Conservation (phyloP, 352 stramenopile species). For the Pythium biforme region DNA sequence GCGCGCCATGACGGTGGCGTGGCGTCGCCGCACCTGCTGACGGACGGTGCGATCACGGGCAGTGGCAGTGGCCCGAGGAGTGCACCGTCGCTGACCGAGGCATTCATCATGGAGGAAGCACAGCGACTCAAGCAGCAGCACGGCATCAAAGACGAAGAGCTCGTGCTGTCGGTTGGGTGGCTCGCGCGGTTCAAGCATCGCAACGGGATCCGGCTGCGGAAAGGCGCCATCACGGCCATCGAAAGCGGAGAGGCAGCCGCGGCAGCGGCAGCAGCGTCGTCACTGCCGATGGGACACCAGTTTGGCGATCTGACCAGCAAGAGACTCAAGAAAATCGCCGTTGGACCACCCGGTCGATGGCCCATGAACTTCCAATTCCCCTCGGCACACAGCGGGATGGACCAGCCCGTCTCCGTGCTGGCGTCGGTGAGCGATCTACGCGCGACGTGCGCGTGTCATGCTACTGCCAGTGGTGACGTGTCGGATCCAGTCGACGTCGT, state of each 20-base stretch:
- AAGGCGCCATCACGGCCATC: constrained; percentile 15
- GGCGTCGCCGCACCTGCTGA: neutral
- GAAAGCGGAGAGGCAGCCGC: neutral
- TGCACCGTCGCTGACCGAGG: constrained; percentile 44
- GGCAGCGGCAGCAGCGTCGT: neutral
- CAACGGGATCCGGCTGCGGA: constrained; percentile 67
- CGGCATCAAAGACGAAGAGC: constrained; percentile 56
- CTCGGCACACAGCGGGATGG: neutral
- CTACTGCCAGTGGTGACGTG: neutral
- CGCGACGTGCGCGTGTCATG: constrained; percentile 1
- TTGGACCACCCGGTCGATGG: neutral
- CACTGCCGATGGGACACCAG: neutral
- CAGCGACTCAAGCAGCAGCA: constrained; percentile 69
- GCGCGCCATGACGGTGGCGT: constrained; percentile 9
- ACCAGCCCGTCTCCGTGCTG: neutral
- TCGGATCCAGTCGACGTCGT: constrained; percentile 2
- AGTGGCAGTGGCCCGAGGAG: neutral
- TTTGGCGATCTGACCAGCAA: constrained; percentile 1
- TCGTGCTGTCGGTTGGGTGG: constrained; percentile 75
- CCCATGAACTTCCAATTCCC: constrained; percentile 5
- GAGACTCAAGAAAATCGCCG: constrained; percentile 1
- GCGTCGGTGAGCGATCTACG: constrained; percentile 3
- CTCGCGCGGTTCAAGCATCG: constrained; percentile 70
- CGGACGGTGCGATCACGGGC: neutral
- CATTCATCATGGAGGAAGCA: constrained; percentile 72